phyloP scores from a whole-genome alignment of 352 stramenopile genomes.

The Phytophthora sansomeana region DNA sequence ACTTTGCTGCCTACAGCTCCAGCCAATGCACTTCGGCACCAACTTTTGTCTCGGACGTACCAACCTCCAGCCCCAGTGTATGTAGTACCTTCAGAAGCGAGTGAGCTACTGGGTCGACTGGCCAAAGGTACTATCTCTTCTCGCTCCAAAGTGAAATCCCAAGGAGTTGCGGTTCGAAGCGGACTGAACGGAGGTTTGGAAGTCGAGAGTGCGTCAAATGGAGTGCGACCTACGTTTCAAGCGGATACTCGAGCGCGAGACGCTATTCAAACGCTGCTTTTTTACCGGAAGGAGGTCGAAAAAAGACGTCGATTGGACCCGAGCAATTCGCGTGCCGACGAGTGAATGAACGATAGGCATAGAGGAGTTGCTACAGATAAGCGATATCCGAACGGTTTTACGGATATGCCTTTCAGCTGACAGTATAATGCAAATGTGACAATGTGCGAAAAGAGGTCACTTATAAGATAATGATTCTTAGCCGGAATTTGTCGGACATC shows the following conservation, averaged over 20 bases:
- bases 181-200: not conserved
- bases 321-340: slow-evolving; percentile 4
- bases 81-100: slow-evolving; percentile 43
- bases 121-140: slow-evolving; percentile 70
- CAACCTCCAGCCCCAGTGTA: slow-evolving; percentile 50
- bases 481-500: too few relatives aligned
- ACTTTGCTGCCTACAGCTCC: slow-evolving; percentile 46
- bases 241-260: slow-evolving; percentile 51
- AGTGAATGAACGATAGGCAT: too few relatives aligned
- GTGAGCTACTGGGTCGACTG: slow-evolving; percentile 49
- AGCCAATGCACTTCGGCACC: slow-evolving; percentile 56
- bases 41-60: slow-evolving; percentile 66
- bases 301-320: slow-evolving; percentile 50
- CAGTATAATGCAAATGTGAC: too few relatives aligned
- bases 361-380: too few relatives aligned
- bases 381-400: too few relatives aligned
- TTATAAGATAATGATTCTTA: too few relatives aligned
- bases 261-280: slow-evolving; percentile 65
- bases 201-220: slow-evolving; percentile 5
- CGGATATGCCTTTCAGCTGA: too few relatives aligned
- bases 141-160: slow-evolving; percentile 43
- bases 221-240: not conserved
- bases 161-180: not conserved
- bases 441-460: too few relatives aligned
- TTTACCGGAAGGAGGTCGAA: slow-evolving; percentile 72